phyloP scores from a whole-genome alignment of 2,329 filamentous ascomycete genomes.

The Didymella arachidicola region DNA sequence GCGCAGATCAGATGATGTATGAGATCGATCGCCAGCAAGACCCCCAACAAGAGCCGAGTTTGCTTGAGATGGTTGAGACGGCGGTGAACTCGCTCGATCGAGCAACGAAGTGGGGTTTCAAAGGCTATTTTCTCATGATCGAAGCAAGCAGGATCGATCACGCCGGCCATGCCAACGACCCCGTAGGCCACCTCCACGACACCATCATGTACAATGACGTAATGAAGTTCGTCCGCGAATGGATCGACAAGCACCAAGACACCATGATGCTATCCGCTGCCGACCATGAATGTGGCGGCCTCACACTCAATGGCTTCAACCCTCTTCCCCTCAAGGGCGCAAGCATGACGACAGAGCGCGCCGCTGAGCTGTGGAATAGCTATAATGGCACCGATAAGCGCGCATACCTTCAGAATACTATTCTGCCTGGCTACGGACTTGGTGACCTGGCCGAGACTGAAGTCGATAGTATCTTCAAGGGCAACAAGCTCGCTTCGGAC shows the following conservation, averaged over 20 bases:
- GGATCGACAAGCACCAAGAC: slow-evolving; percentile 52
- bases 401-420: slow-evolving; percentile 33
- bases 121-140: slow-evolving; percentile 54
- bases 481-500: slow-evolving; percentile 36
- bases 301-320: slow-evolving; percentile 52
- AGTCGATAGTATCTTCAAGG: slow-evolving; percentile 39
- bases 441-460: slow-evolving; percentile 28
- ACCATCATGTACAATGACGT: slow-evolving; percentile 53
- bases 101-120: slow-evolving; percentile 42
- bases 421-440: slow-evolving; percentile 46
- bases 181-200: slow-evolving; percentile 46
- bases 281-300: slow-evolving; percentile 54
- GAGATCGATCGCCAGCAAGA: slow-evolving; percentile 50
- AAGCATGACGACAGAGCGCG: slow-evolving; percentile 44
- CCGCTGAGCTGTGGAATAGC: slow-evolving; percentile 35
- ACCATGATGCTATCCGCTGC: slow-evolving; percentile 53
- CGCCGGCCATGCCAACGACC: slow-evolving; percentile 37
- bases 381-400: slow-evolving; percentile 46
- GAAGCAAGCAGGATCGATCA: slow-evolving; percentile 36
- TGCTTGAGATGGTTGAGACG: slow-evolving; percentile 53
- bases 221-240: slow-evolving; percentile 49
- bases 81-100: slow-evolving; percentile 50
- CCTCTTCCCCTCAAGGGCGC: slow-evolving; percentile 43
- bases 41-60: slow-evolving; percentile 49
- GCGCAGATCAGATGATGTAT: slow-evolving; percentile 44